Evolutionary conservation across 345 rosid genomes (phyloP), one percentile per base, ranked within the genome.

Genomic region (Raphanus sativus): DNA sequence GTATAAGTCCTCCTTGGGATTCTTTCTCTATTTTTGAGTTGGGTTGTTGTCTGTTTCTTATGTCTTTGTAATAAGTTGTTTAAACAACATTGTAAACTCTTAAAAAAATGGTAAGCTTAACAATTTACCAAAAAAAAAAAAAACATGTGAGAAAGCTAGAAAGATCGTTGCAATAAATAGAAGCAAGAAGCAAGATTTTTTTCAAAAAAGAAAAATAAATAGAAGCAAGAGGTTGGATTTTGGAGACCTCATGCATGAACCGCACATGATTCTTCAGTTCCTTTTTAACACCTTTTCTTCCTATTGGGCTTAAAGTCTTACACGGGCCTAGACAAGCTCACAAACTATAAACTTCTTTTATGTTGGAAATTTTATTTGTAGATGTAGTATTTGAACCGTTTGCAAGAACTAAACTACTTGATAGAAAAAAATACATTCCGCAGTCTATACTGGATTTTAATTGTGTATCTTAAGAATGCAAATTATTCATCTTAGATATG

Each of bases 221-320:
- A 60, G 64, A 58, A 60, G 38, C 65, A 13, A 61, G 36, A 29
- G 66, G 66, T 62, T 62, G 66, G 66, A 40, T 42, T 62, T 62
- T 30, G 32, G 24, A 30, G 66, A n/a, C 66, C 66, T 30, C 65
- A 7, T 62, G 42, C 66, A 62, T 30, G 66, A 62, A 24, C 55
- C 67, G 12, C 55, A 65, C 55, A 40, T 65, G 69, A 24, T 40
- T 65, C 54, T 21, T 12, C 17, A 11, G 67, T 28, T 65, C 54
- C 11, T 40, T 40, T 21, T 38, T 36, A 16, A 34, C 48, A 6
- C 7, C 12, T 40, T 40, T 45, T 42, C 8, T 66, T 13, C 0
- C 24, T 42, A 45, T 67, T 45, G 58, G 59, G 59, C 59, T 67
- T 42, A 3, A 7, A 24, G 8, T 67, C 36, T 26, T 26, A 26